Base-by-base conservation (phyloP, 2,329 filamentous ascomycete species). In the Elsinoe necatrix region DNA sequence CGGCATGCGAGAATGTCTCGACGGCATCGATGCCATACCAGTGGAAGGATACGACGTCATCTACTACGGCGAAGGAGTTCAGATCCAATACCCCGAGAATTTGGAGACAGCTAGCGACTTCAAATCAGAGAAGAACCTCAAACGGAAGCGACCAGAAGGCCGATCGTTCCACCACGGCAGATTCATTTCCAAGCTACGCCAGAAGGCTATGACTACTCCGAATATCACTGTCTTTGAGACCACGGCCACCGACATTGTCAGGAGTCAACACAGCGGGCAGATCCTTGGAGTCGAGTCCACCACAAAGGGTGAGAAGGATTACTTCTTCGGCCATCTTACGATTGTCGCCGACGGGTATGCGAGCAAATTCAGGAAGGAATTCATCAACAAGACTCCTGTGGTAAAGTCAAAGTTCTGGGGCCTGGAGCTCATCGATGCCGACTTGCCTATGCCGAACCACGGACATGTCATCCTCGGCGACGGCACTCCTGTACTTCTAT, bases 171-270 rank as follows among this genome's bases (percentile, higher is more conserved):
- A 98, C 75, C 93, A 98, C 73, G 93, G 93, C 47, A 83, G 89
- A 63, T 96, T 98, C 73, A 89, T 98, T 65, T 82, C 80, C 72
- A 84, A 88, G 68, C 75, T 98, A 62, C 83, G 93, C 59, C 79
- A 80, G 64, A 85, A 88, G 23, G 93, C 90, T 57, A 73, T 83
- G 67, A 77, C 73, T 16, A 85, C 91, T 66, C 78, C 84, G 61
- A 95, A 96, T 68, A 89, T 98, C 64, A 91, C 86, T 20, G 81
- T 97, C 27, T 80, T 97, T 63, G 93, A 98, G 75, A 93, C 89
- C 11, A 92, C 91, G 63, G 93, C 86, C 18, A 85, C 82, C 42
- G 83, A 82, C 54, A 80, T 91, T 4, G 80, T 98, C 57, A 83
- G 81, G 57, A 85, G 85, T 66, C 79, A 84, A 54, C 75, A 82